Percentiles rank a stretch among this genome's conserved stretches.
These are phyloP conservation scores for Ploettnerulaceae sp. DNA, from an alignment of 2,329 filamentous ascomycete species.

Conservation along the genomic window DNA sequence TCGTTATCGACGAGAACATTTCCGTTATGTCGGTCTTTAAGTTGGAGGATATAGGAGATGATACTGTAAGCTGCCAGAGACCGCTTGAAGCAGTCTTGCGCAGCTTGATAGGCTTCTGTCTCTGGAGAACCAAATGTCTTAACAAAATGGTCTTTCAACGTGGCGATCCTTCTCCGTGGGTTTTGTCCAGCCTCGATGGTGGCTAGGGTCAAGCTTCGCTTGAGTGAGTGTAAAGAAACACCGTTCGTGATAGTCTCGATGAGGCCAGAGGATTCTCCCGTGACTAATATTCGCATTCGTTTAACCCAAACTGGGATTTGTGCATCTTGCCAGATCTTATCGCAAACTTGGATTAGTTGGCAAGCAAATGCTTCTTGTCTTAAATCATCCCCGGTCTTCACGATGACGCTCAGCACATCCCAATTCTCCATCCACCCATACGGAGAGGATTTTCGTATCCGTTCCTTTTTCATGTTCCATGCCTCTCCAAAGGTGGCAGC, in stretches of 20 bases:
- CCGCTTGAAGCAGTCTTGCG: slow-evolving; percentile 72
- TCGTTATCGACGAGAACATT: slow-evolving; percentile 83
- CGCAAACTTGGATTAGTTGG: slow-evolving; percentile 75
- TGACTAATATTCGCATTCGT: slow-evolving; percentile 80
- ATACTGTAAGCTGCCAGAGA: slow-evolving; percentile 83
- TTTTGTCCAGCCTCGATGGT: slow-evolving; percentile 69
- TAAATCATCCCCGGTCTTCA: slow-evolving; percentile 79
- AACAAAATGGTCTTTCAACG: slow-evolving; percentile 74
- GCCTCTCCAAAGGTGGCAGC: slow-evolving; percentile 84
- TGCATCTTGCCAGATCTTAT: slow-evolving; percentile 76
- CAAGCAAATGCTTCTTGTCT: slow-evolving; percentile 84
- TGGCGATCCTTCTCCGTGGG: slow-evolving; percentile 70
- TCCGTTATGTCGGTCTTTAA: slow-evolving; percentile 83
- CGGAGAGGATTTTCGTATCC: slow-evolving; percentile 75
- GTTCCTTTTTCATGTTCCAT: slow-evolving; percentile 79
- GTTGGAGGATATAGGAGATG: slow-evolving; percentile 76
- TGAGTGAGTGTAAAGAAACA: slow-evolving; percentile 80
- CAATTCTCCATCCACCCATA: slow-evolving; percentile 89
- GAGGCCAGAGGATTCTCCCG: slow-evolving; percentile 76
- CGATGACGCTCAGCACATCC: slow-evolving; percentile 81
- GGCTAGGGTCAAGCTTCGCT: slow-evolving; percentile 73
- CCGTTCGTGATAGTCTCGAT: slow-evolving; percentile 88
- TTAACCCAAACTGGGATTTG: slow-evolving; percentile 80
- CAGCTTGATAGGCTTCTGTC: slow-evolving; percentile 63
- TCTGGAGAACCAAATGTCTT: slow-evolving; percentile 72